These are phyloP conservation scores for Ensete glaucum DNA, from an alignment of 176 grass and related monocot species.

Conservation along the genomic window DNA sequence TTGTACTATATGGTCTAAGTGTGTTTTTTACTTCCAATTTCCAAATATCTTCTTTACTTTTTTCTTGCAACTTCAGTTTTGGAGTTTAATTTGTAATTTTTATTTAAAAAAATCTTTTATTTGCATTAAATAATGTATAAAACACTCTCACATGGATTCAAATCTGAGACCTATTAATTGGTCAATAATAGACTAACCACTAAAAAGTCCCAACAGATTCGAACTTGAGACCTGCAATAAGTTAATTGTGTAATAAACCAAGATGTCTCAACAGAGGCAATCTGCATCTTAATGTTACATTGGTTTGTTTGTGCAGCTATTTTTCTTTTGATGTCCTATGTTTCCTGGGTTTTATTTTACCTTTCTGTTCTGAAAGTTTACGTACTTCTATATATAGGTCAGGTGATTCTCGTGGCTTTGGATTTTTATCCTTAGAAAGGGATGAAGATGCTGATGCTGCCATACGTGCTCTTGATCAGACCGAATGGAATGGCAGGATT, in stretches of 20 bases:
- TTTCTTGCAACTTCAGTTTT: neutral
- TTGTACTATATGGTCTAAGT: too few species aligned
- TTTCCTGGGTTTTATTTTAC: too few species aligned
- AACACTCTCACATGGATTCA: too few species aligned
- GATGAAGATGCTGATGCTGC: slow-evolving; percentile 89
- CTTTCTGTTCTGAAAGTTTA: slow-evolving; percentile 8
- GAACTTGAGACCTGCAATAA: too few species aligned
- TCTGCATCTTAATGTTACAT: neutral
- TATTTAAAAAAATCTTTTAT: neutral
- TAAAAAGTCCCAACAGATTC: too few species aligned
- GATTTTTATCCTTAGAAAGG: slow-evolving; percentile 68
- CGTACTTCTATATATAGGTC: slow-evolving; percentile 36
- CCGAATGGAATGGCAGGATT: slow-evolving; percentile 77
- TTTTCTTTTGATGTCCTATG: neutral
- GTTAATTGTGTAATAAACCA: too few species aligned
- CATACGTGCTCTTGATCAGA: slow-evolving; percentile 68
- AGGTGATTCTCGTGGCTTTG: slow-evolving; percentile 81
- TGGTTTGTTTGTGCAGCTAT: neutral
- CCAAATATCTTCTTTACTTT: neutral
- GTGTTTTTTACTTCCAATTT: too few species aligned
- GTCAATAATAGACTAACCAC: too few species aligned
- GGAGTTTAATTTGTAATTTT: neutral
- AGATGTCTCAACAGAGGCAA: too few species aligned
- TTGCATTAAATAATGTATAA: neutral
- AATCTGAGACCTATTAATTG: too few species aligned